Evolutionary conservation across 129 eudicot species (phyloP).

Genomic region (Flaveria trinervia): DNA sequence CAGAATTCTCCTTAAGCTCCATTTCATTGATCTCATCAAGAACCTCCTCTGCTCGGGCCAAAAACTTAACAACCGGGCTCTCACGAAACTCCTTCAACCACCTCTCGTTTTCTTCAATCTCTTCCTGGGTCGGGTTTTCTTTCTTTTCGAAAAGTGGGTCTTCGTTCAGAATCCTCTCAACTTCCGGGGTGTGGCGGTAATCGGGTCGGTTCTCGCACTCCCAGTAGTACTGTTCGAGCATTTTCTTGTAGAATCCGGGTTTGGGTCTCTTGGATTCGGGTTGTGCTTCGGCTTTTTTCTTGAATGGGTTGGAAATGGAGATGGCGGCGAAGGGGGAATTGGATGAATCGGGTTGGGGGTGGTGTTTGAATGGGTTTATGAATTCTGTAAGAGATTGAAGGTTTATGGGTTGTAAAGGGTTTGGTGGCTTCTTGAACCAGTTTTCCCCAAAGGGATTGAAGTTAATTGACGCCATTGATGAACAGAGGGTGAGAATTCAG

Average conservation of each 20-base stretch:
- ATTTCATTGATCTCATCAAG: constrained; percentile 62
- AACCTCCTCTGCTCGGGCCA: constrained; percentile 54
- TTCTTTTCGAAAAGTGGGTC: constrained; percentile 67
- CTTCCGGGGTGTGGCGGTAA: constrained; percentile 71
- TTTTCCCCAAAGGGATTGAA: constrained; percentile 79
- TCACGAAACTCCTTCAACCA: constrained; percentile 68
- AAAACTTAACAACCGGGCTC: constrained; percentile 66
- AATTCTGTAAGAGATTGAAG: constrained; percentile 42
- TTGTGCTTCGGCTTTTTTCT: constrained; percentile 35
- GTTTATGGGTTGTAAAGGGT: constrained; percentile 56
- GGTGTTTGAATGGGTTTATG: constrained; percentile 64
- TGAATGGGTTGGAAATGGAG: constrained; percentile 47
- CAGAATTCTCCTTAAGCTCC: constrained; percentile 60
- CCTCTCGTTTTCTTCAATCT: constrained; percentile 66
- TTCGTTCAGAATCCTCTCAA: constrained; percentile 57
- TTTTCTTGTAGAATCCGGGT: constrained; percentile 61
- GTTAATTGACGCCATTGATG: constrained; percentile 69
- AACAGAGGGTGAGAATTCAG: not conserved
- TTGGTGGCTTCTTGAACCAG: constrained; percentile 75
- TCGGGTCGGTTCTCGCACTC: constrained; percentile 78
- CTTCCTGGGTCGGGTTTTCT: constrained; percentile 70
- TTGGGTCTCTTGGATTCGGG: constrained; percentile 26
- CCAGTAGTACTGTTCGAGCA: constrained; percentile 80
- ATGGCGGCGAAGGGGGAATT: constrained; percentile 52
- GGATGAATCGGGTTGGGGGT: constrained; percentile 29